phyloP scores from a whole-genome alignment of 148 eudicot species.

The Chenopodium suecicum region DNA sequence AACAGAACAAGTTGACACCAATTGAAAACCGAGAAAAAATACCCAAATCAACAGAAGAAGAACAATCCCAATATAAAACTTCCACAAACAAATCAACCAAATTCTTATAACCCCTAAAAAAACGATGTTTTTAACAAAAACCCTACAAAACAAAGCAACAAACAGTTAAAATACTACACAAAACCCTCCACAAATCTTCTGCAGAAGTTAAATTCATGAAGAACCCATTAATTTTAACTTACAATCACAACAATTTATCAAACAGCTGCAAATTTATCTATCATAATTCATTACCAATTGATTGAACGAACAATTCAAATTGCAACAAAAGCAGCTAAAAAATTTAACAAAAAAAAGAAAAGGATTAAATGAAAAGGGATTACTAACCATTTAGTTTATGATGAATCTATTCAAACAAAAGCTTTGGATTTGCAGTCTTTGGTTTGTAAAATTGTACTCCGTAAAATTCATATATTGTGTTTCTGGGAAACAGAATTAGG shows the following conservation, averaged over 20 bases:
- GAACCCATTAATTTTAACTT: background rate
- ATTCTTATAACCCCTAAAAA: background rate
- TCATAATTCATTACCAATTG: background rate
- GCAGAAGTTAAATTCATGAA: background rate
- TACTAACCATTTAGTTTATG: conserved; percentile 9
- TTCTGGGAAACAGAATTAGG: background rate
- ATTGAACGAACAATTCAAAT: background rate
- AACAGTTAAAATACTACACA: background rate
- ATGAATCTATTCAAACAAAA: background rate
- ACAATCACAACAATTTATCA: background rate
- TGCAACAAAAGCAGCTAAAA: background rate
- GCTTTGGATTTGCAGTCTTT: background rate
- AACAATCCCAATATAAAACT: background rate
- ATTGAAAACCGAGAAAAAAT: background rate
- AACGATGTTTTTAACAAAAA: background rate
- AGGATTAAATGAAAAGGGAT: background rate
- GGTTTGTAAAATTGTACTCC: background rate
- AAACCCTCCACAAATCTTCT: background rate
- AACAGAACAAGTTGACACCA: background rate
- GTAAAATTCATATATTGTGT: background rate
- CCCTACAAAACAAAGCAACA: background rate
- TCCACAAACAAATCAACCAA: background rate
- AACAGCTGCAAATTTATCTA: background rate
- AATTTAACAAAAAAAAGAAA: background rate
- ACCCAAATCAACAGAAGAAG: background rate